Evolutionary conservation across 495 filamentous ascomycete species (phyloP), one percentile per base, ranked within the genome.

Genomic region (Poronia punctata): DNA sequence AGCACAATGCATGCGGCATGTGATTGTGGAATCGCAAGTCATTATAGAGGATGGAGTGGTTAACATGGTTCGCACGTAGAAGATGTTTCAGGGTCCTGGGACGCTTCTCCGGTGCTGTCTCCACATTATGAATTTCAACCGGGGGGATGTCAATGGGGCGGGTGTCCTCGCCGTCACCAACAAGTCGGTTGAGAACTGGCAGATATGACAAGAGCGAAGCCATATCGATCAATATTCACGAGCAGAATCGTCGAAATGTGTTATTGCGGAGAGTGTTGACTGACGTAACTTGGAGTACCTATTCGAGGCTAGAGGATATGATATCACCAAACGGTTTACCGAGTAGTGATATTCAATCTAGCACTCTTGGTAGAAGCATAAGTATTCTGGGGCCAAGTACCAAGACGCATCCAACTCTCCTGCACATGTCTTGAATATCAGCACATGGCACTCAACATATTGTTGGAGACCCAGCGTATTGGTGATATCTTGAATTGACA

Each of bases 21-120:
- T 97, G 88, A 54, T 96, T 98, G 65, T 95, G 84, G 58, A 83
- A 95, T 45, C 75, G 66, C 8, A 86, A 70, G 34, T 84, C 53
- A 53, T 92, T 71, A 55, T 83, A 95, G 38, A 96, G 56, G 37
- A 97, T 81, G 18, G 86, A 74, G 62, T 94, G 71, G 51, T 93
- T 94, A 23, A 81, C 79, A 68, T 99, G 93, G 60, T 99, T 97
- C 18, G 89, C 78, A 50, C 80, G 81, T 23, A 99, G 55, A 10
- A 97, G 70, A 58, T 97, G 88, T 59, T 92, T 95, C 38, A 99
- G 71, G 4, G 86, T 86, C 44, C 90, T 66, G 8, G 84, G 78
- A 20, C 83, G 67, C 61, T 88, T 93, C 43, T 89, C 87, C 7
- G 77, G 70, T 14, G 76, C 72, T 5, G 76, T 83, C 59, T 97